Base-by-base conservation (phyloP, 805 yeast genomes). In the Candida palmyrensis region DNA sequence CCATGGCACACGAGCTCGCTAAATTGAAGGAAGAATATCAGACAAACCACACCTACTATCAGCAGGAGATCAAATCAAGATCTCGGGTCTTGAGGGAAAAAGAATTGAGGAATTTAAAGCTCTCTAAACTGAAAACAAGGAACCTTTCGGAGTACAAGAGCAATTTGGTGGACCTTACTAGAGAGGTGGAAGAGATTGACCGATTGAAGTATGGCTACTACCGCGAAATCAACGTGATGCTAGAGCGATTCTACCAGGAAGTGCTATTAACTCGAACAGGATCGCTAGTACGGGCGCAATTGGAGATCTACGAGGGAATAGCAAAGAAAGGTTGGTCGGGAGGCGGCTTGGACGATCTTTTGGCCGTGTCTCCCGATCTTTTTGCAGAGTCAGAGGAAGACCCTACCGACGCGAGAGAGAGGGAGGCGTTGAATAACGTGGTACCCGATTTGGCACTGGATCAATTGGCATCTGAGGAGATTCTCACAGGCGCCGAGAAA, bases 291-390 rank as follows among this genome's bases (percentile, higher is more conserved):
- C 62, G 86, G 31, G 89, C 92, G 2, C 90, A 87, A 51, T 76
- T 87, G 12, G 92, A 85, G 46, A 76, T 86, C 13, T 77, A 75
- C 45, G 95, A 84, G 47, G 80, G 82, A 18, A 76, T 87, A 15
- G 94, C 95, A 0, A 68, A 77, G 36, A 87, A 87, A 49, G 92
- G 94, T 4, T 80, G 88, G 85, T 71, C 82, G 3, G 95, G 94
- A 10, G 92, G 90, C 18, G 95, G 95, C 0, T 59, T 87, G 21
- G 95, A 86, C 48, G 79, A 73, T 17, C 59, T 83, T 33, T 60
- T 83, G 16, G 63, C 75, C 2, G 63, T 71, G 21, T 77, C 84
- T 24, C 81, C 82, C 1, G 92, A 82, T 51, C 35, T 57, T 16
- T 56, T 58, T 36, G 57, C 51, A 19, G 43, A 41, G 14, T 32